Evolutionary conservation across 805 yeast genomes (phyloP).

Genomic region (Candida arabinofermentans): DNA sequence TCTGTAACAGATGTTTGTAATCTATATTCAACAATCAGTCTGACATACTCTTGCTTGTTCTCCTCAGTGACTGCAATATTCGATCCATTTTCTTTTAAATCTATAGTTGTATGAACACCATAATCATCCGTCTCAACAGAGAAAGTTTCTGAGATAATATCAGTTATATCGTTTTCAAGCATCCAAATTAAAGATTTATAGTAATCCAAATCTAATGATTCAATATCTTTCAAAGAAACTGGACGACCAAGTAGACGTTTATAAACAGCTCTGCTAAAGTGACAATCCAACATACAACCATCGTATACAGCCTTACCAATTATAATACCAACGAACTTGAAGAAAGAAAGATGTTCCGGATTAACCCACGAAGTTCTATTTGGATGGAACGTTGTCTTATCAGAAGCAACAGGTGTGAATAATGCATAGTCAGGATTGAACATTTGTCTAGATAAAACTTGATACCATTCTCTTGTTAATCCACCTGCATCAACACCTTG

Average conservation of each 20-base stretch:
- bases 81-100: constrained; percentile 77
- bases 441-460: constrained; percentile 89
- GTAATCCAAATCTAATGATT: constrained; percentile 86
- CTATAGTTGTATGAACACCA: constrained; percentile 83
- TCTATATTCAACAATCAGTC: constrained; percentile 80
- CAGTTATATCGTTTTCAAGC: constrained; percentile 42
- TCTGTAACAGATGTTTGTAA: constrained; percentile 78
- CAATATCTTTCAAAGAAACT: constrained; percentile 90
- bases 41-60: constrained; percentile 87
- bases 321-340: constrained; percentile 89
- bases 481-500: constrained; percentile 99
- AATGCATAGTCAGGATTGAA: constrained; percentile 93
- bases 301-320: constrained; percentile 94
- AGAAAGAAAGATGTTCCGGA: constrained; percentile 89
- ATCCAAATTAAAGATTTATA: constrained; percentile 93
- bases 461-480: constrained; percentile 95
- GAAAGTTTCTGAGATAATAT: constrained; percentile 89
- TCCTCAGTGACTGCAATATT: constrained; percentile 84
- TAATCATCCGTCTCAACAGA: constrained; percentile 91
- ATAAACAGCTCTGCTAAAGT: constrained; percentile 92
- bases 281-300: constrained; percentile 82
- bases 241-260: constrained; percentile 75
- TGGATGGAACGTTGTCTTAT: constrained; percentile 92
- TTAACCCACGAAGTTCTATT: constrained; percentile 88
- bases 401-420: constrained; percentile 87